Evolutionary conservation across 139 green algal species (phyloP), one percentile per base, ranked within the genome.

Genomic region (Spirogloea muscicola): DNA sequence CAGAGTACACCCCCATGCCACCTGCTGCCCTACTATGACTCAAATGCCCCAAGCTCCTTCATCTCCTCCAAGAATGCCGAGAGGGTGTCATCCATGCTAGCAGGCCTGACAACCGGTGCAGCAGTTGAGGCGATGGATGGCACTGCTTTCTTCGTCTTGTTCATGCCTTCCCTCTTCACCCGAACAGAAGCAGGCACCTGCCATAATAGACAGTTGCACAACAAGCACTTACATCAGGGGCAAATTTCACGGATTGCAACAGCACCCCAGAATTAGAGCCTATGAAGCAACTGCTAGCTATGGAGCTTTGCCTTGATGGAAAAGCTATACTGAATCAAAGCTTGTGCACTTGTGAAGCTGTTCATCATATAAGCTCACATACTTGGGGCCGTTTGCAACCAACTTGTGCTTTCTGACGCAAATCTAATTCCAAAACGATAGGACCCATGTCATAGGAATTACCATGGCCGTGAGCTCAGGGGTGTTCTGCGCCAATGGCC

Each of bases 1-100:
- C n/a, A n/a, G n/a, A n/a, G n/a, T n/a, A n/a, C n/a, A n/a, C n/a
- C n/a, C n/a, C n/a, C n/a, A n/a, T n/a, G n/a, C n/a, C n/a, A n/a
- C n/a, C n/a, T n/a, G n/a, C n/a, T n/a, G n/a, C n/a, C n/a, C n/a
- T n/a, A n/a, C n/a, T n/a, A n/a, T n/a, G n/a, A n/a, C n/a, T 79
- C 71, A 78, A 79, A 78, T 2, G 71, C 71, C 3, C 71, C 71
- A 25, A 79, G 37, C 18, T 31, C 61, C 43, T 79, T 78, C 16
- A 79, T 46, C 16, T 79, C 71, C 58, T 79, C 63, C 65, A 73
- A 33, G 38, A 79, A 79, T 9, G 71, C 71, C 18, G 62, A 67
- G 38, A 77, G 77, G 9, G 71, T 63, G 29, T 79, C 71, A 29
- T 79, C 71, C n/a, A 79, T 76, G 48, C 71, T 79, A 1, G 71